Conservation (phyloP, 1,284 basidiomycete species). For the Pseudozyma flocculosa region DNA sequence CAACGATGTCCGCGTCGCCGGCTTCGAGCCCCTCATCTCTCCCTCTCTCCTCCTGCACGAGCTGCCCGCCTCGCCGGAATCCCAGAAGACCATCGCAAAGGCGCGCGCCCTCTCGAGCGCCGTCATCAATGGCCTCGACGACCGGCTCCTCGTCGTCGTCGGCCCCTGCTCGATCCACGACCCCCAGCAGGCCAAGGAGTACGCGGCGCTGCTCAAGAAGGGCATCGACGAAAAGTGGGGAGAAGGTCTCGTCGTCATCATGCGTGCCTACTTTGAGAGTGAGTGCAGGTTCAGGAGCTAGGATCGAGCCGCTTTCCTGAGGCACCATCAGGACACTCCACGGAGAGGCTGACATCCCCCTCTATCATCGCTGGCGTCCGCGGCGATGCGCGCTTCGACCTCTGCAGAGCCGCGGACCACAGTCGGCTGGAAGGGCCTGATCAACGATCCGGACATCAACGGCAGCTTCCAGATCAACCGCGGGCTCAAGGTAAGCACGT, state of each 20-base stretch:
- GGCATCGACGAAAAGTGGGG: slow-evolving; percentile 62
- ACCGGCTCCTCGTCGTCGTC: slow-evolving; percentile 57
- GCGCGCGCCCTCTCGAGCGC: slow-evolving; percentile 41
- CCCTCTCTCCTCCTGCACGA: slow-evolving; percentile 52
- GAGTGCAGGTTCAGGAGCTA: no score
- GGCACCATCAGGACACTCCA: no score
- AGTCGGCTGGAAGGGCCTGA: slow-evolving; percentile 70
- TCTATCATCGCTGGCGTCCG: no score
- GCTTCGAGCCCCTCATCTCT: slow-evolving; percentile 55
- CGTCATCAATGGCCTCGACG: slow-evolving; percentile 54
- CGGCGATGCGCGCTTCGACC: no score
- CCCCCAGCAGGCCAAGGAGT: slow-evolving; percentile 82
- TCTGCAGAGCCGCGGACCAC: slow-evolving; percentile 74
- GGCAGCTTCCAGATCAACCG: slow-evolving; percentile 96
- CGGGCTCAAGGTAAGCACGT: slow-evolving; percentile 62
- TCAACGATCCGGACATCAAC: slow-evolving; percentile 78
- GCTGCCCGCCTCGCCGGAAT: slow-evolving; percentile 43
- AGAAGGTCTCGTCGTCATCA: slow-evolving; percentile 81
- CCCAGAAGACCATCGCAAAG: slow-evolving; percentile 45
- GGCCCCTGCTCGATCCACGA: slow-evolving; percentile 97
- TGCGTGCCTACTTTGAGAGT: slow-evolving; percentile 84
- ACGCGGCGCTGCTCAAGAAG: slow-evolving; percentile 65
- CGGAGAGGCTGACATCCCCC: no score
- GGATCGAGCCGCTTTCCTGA: no score
- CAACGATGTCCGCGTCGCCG: slow-evolving; percentile 52